Base-by-base conservation (phyloP, 208 protist genomes). In the Leishmania tarentolae region DNA sequence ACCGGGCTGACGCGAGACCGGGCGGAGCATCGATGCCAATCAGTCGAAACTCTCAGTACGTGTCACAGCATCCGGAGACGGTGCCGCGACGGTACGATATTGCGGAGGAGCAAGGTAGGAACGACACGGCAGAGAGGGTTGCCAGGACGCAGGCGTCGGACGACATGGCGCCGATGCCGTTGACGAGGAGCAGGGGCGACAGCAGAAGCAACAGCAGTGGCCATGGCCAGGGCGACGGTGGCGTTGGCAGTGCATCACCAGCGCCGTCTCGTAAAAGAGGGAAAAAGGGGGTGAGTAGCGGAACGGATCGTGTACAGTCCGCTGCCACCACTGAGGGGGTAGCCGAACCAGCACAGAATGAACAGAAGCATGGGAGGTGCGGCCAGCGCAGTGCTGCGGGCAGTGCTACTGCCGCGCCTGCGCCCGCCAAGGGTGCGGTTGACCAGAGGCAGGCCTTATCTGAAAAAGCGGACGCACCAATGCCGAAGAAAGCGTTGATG, bases 261-360 rank as follows among this genome's bases (percentile, higher is more conserved):
- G 53, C 53, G 61, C 71, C n/a, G 44, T 85, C 74, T 47, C 76
- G 81, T 2, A 85, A 78, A 47, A 79, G 37, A 37, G 70, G 61
- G 57, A 85, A 77, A 40, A 77, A 65, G 42, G 42, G 35, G 50
- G 70, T 47, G 44, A 81, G 68, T 40, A 77, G 35, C 40, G 74
- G 59, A 3, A 65, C 81, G 15, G 80, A 74, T 47, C 74, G 65
- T 75, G 75, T 68, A 11, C 72, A 52, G 31, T 76, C 75, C 1
- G 75, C 69, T 63, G 81, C 75, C 44, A 47, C 42, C 24, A 40
- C 56, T 78, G 71, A 61, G 66, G 68, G 35, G n/a, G 28, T 31
- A n/a, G 40, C 15, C 17, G 5, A 46, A n/a, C 21, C 66, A 37
- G 28, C 46, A 13, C 24, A 46, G 44, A 35, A 50, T 50, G 44